Evolutionary conservation across 176 grass and related monocot genomes (phyloP).

Genomic region (Lolium multiflorum): DNA sequence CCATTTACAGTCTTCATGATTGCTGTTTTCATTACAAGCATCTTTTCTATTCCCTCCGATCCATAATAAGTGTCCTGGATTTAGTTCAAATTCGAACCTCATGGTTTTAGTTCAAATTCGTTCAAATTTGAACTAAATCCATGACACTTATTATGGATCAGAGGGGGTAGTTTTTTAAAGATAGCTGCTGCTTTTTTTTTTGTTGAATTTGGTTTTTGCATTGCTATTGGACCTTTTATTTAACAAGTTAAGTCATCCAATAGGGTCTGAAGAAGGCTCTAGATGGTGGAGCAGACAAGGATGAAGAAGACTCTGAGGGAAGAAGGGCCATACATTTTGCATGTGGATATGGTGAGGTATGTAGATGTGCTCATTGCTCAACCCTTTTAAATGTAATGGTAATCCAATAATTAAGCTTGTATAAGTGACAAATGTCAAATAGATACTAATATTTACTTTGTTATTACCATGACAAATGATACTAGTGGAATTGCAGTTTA

Average conservation of each 20-base stretch:
- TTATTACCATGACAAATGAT: constrained; percentile 19
- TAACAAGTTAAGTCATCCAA: constrained; percentile 33
- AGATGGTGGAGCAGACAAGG: constrained; percentile 76
- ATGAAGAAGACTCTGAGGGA: constrained; percentile 92
- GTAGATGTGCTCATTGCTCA: neutral
- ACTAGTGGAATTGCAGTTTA: neutral
- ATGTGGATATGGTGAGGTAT: constrained; percentile 94
- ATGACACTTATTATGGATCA: too few species aligned
- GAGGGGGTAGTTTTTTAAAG: neutral
- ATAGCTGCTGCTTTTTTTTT: constrained; percentile 3
- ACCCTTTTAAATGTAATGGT: constrained; percentile 11
- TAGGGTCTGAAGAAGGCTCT: constrained; percentile 89
- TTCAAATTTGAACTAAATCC: too few species aligned
- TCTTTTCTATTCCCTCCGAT: too few species aligned
- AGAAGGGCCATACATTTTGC: constrained; percentile 98
- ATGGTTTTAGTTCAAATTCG: too few species aligned
- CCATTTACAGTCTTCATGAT: constrained; percentile 1
- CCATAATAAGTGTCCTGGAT: too few species aligned
- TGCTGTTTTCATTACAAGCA: neutral
- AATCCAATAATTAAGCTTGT: neutral
- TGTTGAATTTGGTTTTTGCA: constrained; percentile 1
- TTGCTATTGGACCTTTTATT: neutral
- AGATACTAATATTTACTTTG: neutral
- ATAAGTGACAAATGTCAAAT: neutral
- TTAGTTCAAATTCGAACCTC: too few species aligned